A percentile compares a stretch with the other conserved stretches of the same genome.
These are phyloP conservation scores for Euphorbia corollata DNA, from an alignment of 441 rosid species.

Conservation along the genomic window DNA sequence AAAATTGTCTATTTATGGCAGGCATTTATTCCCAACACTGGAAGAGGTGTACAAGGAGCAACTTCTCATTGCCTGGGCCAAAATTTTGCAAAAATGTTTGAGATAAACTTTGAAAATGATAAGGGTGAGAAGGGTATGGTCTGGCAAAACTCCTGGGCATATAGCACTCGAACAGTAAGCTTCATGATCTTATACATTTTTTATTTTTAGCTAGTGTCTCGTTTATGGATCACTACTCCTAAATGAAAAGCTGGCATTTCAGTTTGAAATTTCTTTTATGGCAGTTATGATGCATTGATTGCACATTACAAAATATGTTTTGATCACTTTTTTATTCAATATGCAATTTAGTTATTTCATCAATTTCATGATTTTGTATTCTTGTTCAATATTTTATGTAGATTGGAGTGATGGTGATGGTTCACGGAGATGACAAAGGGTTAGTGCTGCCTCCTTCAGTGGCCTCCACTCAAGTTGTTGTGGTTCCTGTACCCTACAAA, in stretches of 20 bases:
- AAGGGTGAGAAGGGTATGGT: conserved; percentile 83
- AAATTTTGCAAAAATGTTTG: conserved; percentile 95
- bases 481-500: conserved; percentile 89
- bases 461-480: conserved; percentile 77
- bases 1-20: conserved; percentile 22
- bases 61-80: conserved; percentile 96
- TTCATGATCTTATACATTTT: conserved; percentile 8
- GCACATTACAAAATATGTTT: not conserved
- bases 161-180: conserved; percentile 74
- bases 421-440: conserved; percentile 90
- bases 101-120: conserved; percentile 83
- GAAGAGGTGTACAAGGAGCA: conserved; percentile 98
- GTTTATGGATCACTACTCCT: not conserved
- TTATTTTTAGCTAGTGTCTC: not conserved
- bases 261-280: conserved; percentile 1
- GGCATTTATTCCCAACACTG: conserved; percentile 97
- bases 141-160: conserved; percentile 99
- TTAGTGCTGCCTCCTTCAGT: conserved; percentile 90
- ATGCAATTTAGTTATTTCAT: not conserved
- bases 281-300: not conserved
- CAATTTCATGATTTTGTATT: conserved; percentile 1
- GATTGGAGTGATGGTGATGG: conserved; percentile 99
- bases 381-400: conserved; percentile 21
- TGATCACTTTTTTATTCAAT: not conserved
- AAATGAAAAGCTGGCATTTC: not conserved